These are phyloP conservation scores for Arthrobotrys musiformis DNA, from an alignment of 2,329 filamentous ascomycete genomes.

Conservation along the genomic window DNA sequence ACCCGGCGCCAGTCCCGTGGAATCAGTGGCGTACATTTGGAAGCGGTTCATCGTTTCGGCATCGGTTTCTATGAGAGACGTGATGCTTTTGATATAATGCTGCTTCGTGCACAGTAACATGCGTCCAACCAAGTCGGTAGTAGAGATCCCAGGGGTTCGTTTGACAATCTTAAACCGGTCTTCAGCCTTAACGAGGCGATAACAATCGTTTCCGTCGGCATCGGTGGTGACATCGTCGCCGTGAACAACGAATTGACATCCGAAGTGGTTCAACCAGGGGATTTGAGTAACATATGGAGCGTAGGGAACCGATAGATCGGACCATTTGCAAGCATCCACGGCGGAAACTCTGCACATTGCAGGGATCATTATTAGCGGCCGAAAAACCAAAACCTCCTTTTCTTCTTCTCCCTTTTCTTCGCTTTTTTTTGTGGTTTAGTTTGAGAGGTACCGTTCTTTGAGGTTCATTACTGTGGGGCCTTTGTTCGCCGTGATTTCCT, in stretches of 20 bases:
- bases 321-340: slow-evolving; percentile 94
- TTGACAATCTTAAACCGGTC: slow-evolving; percentile 96
- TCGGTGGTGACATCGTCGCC: slow-evolving; percentile 98
- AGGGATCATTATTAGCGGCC: slow-evolving; percentile 3
- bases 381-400: too few relatives aligned
- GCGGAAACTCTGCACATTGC: slow-evolving; percentile 75
- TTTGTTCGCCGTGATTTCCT: slow-evolving; percentile 95
- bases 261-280: slow-evolving; percentile 93
- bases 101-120: slow-evolving; percentile 96
- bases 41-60: slow-evolving; percentile 44
- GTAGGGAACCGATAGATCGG: slow-evolving; percentile 81
- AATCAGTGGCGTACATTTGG: slow-evolving; percentile 83
- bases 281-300: slow-evolving; percentile 95
- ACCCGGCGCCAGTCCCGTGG: slow-evolving; percentile 80
- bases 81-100: slow-evolving; percentile 88
- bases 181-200: slow-evolving; percentile 95
- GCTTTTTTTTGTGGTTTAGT: background rate
- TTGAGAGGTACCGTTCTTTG: slow-evolving; percentile 73
- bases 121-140: slow-evolving; percentile 95
- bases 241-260: slow-evolving; percentile 94
- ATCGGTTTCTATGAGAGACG: slow-evolving; percentile 68
- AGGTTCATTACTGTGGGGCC: slow-evolving; percentile 95
- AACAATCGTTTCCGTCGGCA: slow-evolving; percentile 92
- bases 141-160: slow-evolving; percentile 94
- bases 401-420: too few relatives aligned